phyloP scores from a whole-genome alignment of 495 filamentous ascomycete genomes.

The Penicillium pancosmium region DNA sequence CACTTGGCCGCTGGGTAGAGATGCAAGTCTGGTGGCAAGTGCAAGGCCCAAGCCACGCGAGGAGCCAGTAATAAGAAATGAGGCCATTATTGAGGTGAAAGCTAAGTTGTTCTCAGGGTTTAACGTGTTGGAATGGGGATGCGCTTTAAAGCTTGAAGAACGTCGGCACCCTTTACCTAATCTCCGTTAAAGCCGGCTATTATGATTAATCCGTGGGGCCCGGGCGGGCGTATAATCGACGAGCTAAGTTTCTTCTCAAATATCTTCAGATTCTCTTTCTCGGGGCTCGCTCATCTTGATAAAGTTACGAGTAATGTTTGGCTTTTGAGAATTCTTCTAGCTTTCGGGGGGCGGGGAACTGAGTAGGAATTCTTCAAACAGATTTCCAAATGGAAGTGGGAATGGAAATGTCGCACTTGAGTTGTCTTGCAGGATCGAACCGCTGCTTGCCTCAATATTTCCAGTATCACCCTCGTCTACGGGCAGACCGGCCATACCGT shows the following conservation, averaged over 20 bases:
- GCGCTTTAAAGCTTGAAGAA: not conserved
- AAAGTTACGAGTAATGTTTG: too few relatives aligned
- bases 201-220: not conserved
- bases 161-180: not conserved
- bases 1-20: slow-evolving; percentile 34
- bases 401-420: slow-evolving; percentile 12
- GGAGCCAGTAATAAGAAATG: slow-evolving; percentile 39
- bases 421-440: slow-evolving; percentile 3
- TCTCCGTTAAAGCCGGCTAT: slow-evolving; percentile 1
- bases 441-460: not conserved
- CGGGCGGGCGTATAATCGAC: too few relatives aligned
- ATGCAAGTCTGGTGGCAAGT: slow-evolving; percentile 40
- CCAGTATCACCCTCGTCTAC: not conserved
- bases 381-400: slow-evolving; percentile 11
- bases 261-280: too few relatives aligned
- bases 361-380: slow-evolving; percentile 15
- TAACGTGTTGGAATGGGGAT: not conserved
- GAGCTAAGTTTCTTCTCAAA: too few relatives aligned
- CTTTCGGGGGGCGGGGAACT: not conserved
- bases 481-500: not conserved
- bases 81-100: slow-evolving; percentile 22
- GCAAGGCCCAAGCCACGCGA: slow-evolving; percentile 59
- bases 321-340: not conserved
- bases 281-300: too few relatives aligned
- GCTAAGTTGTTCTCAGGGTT: not conserved